phyloP scores from a whole-genome alignment of 495 filamentous ascomycete genomes.

The Talaromyces proteolyticus region DNA sequence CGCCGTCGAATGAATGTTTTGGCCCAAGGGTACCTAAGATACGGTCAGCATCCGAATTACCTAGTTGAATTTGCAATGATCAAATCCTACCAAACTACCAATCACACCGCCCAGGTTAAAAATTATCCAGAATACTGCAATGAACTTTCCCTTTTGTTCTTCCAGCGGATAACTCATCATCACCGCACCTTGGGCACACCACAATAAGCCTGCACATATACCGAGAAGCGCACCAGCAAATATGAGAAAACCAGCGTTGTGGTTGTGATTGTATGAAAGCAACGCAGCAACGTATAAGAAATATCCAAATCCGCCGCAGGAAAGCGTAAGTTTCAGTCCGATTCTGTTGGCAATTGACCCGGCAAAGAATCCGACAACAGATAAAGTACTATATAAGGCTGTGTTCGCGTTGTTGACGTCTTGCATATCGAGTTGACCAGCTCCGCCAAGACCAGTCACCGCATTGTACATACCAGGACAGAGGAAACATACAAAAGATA shows the following conservation, averaged over 20 bases:
- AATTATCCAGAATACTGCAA: conserved; percentile 89
- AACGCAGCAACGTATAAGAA: conserved; percentile 75
- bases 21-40: conserved; percentile 70
- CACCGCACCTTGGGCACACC: conserved; percentile 89
- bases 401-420: conserved; percentile 66
- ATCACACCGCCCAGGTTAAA: conserved; percentile 93
- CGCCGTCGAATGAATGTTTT: conserved; percentile 64
- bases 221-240: conserved; percentile 55
- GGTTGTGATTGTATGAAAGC: conserved; percentile 74
- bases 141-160: conserved; percentile 77
- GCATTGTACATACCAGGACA: conserved; percentile 89
- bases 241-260: conserved; percentile 52
- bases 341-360: conserved; percentile 73
- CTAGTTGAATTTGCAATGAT: neutral
- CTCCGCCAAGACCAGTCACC: conserved; percentile 67
- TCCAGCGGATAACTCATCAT: conserved; percentile 94
- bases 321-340: conserved; percentile 66
- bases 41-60: conserved; percentile 6
- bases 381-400: conserved; percentile 77
- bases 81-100: conserved; percentile 60
- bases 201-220: conserved; percentile 79
- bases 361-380: conserved; percentile 81
- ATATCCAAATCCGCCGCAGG: conserved; percentile 82
- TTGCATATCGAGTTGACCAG: conserved; percentile 51
- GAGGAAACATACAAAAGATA: conserved; percentile 82